Evolutionary conservation across 202 grass and related monocot genomes (phyloP).

Genomic region (Setaria italica): DNA sequence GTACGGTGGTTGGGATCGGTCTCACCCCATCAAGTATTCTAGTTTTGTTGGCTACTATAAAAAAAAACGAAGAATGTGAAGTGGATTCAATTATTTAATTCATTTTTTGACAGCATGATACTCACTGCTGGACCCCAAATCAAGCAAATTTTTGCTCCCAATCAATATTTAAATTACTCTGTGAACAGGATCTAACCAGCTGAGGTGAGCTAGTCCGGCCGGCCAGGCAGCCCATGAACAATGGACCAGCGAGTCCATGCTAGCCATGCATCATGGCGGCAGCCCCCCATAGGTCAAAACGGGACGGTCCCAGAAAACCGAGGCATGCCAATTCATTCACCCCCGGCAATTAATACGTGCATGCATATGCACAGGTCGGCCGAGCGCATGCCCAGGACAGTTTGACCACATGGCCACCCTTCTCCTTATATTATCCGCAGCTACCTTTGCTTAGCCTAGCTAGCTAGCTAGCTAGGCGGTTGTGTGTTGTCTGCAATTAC

Average conservation of each 20-base stretch:
- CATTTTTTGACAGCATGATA: neutral
- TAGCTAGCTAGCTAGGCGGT: constrained; percentile 23
- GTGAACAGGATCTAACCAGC: neutral
- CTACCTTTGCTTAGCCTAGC: neutral
- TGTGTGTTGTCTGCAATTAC: constrained; percentile 18
- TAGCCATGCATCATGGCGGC: constrained; percentile 11
- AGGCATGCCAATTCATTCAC: constrained; percentile 26
- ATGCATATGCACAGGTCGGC: constrained; percentile 41
- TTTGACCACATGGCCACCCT: constrained; percentile 39
- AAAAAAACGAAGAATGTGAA: neutral
- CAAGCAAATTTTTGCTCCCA: neutral
- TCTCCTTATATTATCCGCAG: neutral
- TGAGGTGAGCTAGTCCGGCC: neutral
- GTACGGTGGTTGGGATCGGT: neutral
- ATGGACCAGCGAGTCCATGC: constrained; percentile 40
- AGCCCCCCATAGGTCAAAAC: constrained; percentile 29
- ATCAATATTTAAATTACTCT: neutral
- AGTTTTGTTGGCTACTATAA: neutral
- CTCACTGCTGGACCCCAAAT: neutral
- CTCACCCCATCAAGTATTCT: neutral
- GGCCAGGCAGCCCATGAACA: constrained; percentile 4
- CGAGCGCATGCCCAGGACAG: constrained; percentile 10
- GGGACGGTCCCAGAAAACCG: constrained; percentile 34
- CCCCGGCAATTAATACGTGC: constrained; percentile 51
- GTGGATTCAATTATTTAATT: neutral